These are phyloP conservation scores for Pythium utonaiense DNA, from an alignment of 352 stramenopile genomes.

Conservation along the genomic window DNA sequence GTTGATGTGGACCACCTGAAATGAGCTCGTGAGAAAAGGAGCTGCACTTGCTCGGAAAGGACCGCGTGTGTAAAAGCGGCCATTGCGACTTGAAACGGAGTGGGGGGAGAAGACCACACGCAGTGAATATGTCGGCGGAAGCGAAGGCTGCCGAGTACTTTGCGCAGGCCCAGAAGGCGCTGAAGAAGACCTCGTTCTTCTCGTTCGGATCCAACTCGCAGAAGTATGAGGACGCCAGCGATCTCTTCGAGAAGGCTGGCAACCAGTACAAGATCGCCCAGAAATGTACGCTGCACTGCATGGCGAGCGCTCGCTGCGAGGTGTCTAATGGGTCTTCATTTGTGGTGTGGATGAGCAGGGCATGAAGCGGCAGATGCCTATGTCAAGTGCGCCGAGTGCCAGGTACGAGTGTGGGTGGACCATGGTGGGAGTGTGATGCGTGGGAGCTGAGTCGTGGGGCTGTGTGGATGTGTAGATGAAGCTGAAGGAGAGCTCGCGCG, in stretches of 20 bases:
- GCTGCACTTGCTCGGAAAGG: not conserved
- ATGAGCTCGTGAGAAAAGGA: conserved; percentile 1
- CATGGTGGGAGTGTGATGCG: too few relatives aligned
- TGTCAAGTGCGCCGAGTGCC: conserved; percentile 79
- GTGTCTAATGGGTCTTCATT: not conserved
- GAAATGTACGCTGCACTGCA: conserved; percentile 54
- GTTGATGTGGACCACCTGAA: conserved; percentile 6
- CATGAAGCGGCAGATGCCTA: conserved; percentile 74
- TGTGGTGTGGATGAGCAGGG: conserved; percentile 36
- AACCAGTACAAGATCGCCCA: conserved; percentile 97
- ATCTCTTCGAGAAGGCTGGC: conserved; percentile 92
- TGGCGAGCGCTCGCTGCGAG: not conserved
- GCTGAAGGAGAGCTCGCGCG: conserved; percentile 77
- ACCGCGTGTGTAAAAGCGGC: not conserved
- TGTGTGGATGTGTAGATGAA: conserved; percentile 43
- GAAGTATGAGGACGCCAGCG: conserved; percentile 96
- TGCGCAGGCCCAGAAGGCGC: conserved; percentile 80
- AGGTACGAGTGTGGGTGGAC: too few relatives aligned
- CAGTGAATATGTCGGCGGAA: conserved; percentile 55
- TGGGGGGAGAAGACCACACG: not conserved
- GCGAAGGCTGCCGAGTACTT: conserved; percentile 75
- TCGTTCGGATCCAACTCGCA: conserved; percentile 90
- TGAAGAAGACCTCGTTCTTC: conserved; percentile 97
- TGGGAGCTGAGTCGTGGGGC: not conserved
- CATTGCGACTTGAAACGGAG: conserved; percentile 4